These are phyloP conservation scores for Eruca vesicaria DNA, from an alignment of 441 rosid species.

Conservation along the genomic window DNA sequence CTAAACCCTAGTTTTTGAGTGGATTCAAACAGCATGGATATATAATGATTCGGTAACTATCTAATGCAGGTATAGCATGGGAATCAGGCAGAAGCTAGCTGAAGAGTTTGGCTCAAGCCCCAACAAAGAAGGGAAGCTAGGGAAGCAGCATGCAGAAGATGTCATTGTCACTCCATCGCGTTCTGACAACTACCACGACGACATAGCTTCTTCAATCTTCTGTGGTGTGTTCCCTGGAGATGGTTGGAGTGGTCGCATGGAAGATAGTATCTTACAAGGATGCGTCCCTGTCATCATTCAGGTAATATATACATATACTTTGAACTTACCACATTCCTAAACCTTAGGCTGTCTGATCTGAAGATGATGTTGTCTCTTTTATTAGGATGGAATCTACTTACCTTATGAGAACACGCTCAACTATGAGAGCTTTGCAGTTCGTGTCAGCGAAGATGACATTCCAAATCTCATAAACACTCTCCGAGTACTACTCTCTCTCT, in stretches of 20 bases:
- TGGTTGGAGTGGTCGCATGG: conserved; percentile 99
- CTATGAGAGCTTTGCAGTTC: conserved; percentile 90
- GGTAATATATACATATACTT: conserved; percentile 43
- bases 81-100: conserved; percentile 86
- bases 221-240: conserved; percentile 98
- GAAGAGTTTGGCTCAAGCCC: conserved; percentile 95
- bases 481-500: conserved; percentile 49
- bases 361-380: background rate
- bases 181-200: conserved; percentile 62
- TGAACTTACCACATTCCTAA: background rate
- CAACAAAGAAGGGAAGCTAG: conserved; percentile 85
- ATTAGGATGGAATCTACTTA: conserved; percentile 88
- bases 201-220: conserved; percentile 76
- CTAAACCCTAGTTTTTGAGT: background rate
- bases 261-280: conserved; percentile 95
- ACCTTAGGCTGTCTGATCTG: background rate
- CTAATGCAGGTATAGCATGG: conserved; percentile 89
- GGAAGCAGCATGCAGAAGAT: conserved; percentile 79
- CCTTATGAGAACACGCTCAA: conserved; percentile 93
- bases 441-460: conserved; percentile 80
- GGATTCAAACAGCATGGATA: conserved; percentile 14
- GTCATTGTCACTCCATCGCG: conserved; percentile 73
- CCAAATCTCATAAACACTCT: conserved; percentile 83
- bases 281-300: conserved; percentile 96
- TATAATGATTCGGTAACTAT: conserved; percentile 13